phyloP scores from a whole-genome alignment of 129 eudicot genomes.

The Flaveria ramosissima region DNA sequence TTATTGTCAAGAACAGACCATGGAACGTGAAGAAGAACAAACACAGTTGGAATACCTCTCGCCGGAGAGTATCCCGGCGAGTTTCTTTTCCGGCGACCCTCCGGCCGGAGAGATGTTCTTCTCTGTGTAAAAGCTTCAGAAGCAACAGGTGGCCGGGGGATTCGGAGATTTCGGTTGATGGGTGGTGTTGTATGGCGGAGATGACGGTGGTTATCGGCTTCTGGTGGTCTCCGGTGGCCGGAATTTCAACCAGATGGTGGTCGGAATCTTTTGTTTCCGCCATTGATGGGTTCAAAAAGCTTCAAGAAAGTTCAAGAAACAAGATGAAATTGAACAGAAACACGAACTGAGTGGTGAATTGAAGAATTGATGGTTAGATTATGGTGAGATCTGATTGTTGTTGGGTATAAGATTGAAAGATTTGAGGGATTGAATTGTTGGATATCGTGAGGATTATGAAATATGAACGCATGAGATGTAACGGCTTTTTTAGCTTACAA shows the following conservation, averaged over 20 bases:
- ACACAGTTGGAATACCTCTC: conserved; percentile 74
- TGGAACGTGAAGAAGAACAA: conserved; percentile 73
- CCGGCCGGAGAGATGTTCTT: conserved; percentile 69
- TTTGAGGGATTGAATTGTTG: conserved; percentile 22
- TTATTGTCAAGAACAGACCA: conserved; percentile 58
- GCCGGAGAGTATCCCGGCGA: conserved; percentile 43
- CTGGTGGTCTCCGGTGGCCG: conserved; percentile 56
- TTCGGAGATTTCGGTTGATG: conserved; percentile 70
- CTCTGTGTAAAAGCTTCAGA: conserved; percentile 83
- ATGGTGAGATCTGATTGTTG: conserved; percentile 2
- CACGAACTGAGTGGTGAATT: neutral
- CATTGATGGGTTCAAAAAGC: conserved; percentile 36
- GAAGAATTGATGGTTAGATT: too few species aligned
- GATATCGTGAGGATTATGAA: conserved; percentile 34
- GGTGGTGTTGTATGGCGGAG: conserved; percentile 71
- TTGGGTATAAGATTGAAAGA: neutral
- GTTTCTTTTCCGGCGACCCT: conserved; percentile 55
- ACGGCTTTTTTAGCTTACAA: conserved; percentile 23
- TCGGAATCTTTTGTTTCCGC: conserved; percentile 43
- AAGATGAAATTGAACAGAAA: neutral
- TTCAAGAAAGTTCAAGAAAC: too few species aligned
- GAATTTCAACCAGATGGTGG: conserved; percentile 62
- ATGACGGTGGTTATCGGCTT: conserved; percentile 27
- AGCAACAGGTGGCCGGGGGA: conserved; percentile 90
- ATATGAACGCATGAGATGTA: conserved; percentile 15